Evolutionary conservation across 345 rosid species (phyloP).

Genomic region (Rhodamnia argentea): DNA sequence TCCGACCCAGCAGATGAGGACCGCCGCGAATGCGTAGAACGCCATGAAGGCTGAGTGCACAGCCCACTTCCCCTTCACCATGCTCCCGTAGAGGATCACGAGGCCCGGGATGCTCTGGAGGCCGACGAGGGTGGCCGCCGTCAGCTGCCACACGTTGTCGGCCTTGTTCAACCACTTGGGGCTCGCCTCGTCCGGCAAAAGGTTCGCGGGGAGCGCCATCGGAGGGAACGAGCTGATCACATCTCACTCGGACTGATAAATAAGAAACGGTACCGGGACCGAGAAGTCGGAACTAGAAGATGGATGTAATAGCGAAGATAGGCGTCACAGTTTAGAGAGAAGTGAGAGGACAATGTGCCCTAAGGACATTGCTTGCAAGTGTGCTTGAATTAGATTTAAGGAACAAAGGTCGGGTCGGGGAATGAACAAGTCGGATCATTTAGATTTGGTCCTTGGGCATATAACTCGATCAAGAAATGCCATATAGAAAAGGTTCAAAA

Average conservation of each 20-base stretch:
- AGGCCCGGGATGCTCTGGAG: conserved; percentile 40
- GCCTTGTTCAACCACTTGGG: conserved; percentile 43
- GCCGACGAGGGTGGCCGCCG: conserved; percentile 39
- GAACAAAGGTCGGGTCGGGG: not conserved
- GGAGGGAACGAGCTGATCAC: not conserved
- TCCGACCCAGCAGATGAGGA: conserved; percentile 38
- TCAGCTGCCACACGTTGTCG: conserved; percentile 50
- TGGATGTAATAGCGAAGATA: conserved; percentile 3
- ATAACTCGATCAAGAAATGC: not conserved
- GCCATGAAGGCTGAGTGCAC: conserved; percentile 54
- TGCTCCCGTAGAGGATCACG: conserved; percentile 37
- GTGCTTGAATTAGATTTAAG: not conserved
- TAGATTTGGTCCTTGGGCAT: not conserved
- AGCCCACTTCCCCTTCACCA: conserved; percentile 37
- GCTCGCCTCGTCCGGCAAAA: conserved; percentile 23
- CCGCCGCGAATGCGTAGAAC: conserved; percentile 31
- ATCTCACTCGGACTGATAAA: rapidly evolving
- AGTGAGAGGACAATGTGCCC: not conserved
- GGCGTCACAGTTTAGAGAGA: not conserved
- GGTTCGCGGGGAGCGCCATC: conserved; percentile 29
- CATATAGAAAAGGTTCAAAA: not conserved
- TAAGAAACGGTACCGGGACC: not conserved
- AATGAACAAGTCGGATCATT: not conserved
- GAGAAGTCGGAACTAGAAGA: not conserved
- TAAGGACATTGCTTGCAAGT: not conserved